phyloP scores from a whole-genome alignment of 2,329 filamentous ascomycete genomes.

The Penicillium freii region DNA sequence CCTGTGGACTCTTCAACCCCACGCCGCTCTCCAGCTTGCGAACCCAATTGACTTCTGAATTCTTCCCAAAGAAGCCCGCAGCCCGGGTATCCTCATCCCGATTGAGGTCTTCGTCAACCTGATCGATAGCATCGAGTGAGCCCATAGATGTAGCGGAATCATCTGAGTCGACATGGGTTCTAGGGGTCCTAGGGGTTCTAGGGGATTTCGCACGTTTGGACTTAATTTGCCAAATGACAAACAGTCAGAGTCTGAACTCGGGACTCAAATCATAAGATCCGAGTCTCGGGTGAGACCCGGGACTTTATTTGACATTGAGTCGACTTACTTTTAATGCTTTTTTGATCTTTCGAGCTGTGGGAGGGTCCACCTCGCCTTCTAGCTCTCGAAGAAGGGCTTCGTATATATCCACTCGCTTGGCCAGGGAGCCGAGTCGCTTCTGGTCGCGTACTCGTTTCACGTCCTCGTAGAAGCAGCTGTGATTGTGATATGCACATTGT shows the following conservation, averaged over 20 bases:
- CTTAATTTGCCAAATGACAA: not conserved
- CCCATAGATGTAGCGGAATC: constrained; percentile 29
- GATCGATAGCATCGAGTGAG: constrained; percentile 43
- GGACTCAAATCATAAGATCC: not conserved
- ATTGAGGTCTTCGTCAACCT: constrained; percentile 44
- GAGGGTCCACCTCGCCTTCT: constrained; percentile 24
- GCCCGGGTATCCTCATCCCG: constrained; percentile 35
- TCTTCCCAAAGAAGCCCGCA: constrained; percentile 45
- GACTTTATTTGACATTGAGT: not conserved
- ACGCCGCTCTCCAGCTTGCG: constrained; percentile 37
- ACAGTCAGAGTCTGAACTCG: not conserved
- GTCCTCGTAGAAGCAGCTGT: constrained; percentile 32
- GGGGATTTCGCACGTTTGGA: constrained; percentile 3
- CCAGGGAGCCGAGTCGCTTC: constrained; percentile 30
- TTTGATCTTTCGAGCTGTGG: constrained; percentile 24
- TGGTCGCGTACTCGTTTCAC: constrained; percentile 39
- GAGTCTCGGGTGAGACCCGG: not conserved
- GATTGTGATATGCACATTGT: constrained; percentile 28
- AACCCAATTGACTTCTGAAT: constrained; percentile 46
- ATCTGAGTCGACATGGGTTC: constrained; percentile 15
- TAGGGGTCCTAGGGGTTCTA: not conserved
- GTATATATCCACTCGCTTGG: constrained; percentile 28
- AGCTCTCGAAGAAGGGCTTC: constrained; percentile 29
- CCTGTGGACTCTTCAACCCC: constrained; percentile 18
- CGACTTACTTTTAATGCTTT: constrained; percentile 27